phyloP scores from a whole-genome alignment of 2,329 filamentous ascomycete genomes.

The Kalmusia sp. region DNA sequence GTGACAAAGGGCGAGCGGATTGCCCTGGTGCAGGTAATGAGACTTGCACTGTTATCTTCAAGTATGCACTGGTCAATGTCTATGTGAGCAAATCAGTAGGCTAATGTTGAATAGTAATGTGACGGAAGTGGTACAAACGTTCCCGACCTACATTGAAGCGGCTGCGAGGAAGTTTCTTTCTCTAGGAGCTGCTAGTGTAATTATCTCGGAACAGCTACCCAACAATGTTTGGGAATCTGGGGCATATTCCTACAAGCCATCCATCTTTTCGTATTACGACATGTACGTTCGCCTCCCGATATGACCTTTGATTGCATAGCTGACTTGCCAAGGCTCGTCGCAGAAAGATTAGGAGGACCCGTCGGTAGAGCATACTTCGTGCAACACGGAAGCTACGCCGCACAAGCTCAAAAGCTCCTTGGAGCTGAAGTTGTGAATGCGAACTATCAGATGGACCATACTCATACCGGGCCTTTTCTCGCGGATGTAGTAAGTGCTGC shows the following conservation, averaged over 20 bases:
- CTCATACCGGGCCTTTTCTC: conserved; percentile 30
- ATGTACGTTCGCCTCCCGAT: not conserved
- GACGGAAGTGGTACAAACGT: conserved; percentile 64
- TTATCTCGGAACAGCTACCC: conserved; percentile 62
- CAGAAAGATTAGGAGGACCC: conserved; percentile 49
- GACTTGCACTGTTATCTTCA: conserved; percentile 58
- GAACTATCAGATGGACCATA: conserved; percentile 32
- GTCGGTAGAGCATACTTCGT: conserved; percentile 50
- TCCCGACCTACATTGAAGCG: conserved; percentile 63
- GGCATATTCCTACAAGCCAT: conserved; percentile 52
- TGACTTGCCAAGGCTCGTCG: conserved; percentile 22
- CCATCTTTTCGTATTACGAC: conserved; percentile 57
- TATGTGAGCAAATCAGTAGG: not conserved
- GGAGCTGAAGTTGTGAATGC: conserved; percentile 24
- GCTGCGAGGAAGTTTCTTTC: conserved; percentile 59
- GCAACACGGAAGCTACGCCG: conserved; percentile 64
- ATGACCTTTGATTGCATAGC: not conserved
- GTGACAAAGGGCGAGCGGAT: conserved; percentile 66
- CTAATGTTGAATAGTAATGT: conserved; percentile 41
- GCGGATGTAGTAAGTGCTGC: conserved; percentile 21
- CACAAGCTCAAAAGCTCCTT: conserved; percentile 41
- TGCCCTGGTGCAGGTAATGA: conserved; percentile 61
- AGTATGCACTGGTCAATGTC: conserved; percentile 3
- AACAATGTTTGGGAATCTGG: conserved; percentile 67
- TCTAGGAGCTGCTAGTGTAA: conserved; percentile 64